phyloP scores from a whole-genome alignment of 352 stramenopile genomes.

The Globisporangium polare region DNA sequence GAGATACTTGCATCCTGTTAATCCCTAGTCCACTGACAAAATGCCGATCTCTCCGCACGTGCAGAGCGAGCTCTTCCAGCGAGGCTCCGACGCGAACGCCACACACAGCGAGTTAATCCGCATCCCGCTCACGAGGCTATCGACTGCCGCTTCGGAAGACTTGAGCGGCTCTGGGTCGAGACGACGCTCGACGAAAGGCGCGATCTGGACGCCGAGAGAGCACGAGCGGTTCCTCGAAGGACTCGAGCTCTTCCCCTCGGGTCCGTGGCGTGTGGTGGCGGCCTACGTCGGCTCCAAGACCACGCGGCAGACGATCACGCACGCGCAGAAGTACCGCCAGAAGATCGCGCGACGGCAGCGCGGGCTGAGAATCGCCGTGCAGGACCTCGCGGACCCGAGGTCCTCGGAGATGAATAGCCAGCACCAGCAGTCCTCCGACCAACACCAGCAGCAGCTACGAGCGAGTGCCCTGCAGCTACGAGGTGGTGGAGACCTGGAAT shows the following conservation, averaged over 20 bases:
- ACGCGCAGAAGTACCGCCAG: conserved; percentile 81
- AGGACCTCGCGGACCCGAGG: not conserved
- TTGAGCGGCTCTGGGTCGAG: not conserved
- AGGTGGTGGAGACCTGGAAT: not conserved
- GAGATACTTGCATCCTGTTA: not conserved
- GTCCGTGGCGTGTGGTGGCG: conserved; percentile 18
- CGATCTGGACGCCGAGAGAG: conserved; percentile 12
- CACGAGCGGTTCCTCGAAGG: conserved; percentile 38
- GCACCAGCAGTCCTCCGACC: not conserved
- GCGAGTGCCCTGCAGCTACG: not conserved
- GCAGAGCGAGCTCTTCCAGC: not conserved
- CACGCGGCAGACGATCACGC: conserved; percentile 92
- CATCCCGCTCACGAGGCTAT: not conserved
- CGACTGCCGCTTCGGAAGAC: not conserved
- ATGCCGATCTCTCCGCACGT: not conserved
- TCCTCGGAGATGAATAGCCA: not conserved
- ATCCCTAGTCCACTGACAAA: no score
- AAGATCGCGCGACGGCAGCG: conserved; percentile 38
- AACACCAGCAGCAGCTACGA: not conserved
- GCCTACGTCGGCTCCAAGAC: conserved; percentile 59
- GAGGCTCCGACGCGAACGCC: not conserved
- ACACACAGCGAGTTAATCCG: not conserved
- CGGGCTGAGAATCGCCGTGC: not conserved
- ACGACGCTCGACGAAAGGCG: not conserved
- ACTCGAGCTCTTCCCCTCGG: conserved; percentile 30